Base-by-base conservation (phyloP, 805 yeast genomes). In the Saccharomyces kudriavzevii region DNA sequence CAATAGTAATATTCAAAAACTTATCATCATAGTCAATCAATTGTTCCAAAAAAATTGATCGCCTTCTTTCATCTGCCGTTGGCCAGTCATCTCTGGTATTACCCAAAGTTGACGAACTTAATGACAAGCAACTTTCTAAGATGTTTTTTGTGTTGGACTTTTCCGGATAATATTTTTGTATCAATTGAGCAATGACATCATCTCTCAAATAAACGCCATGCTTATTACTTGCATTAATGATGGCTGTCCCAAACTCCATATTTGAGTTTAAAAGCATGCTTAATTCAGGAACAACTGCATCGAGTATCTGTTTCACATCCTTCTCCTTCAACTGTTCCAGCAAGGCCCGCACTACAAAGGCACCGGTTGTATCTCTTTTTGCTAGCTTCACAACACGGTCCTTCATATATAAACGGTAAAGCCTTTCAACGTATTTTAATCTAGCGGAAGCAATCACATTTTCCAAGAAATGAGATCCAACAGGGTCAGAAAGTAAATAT, bases 381-480 rank as follows among this genome's bases (percentile, higher is more conserved):
- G 90, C 86, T 45, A 92, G 72, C 63, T 87, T 88, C 52, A 80
- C 73, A 5, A 91, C 72, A 56, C 96, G 77, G 29, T 84, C 87
- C 56, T 78, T 78, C 84, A 91, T 87, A 71, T 90, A 88, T 5
- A 79, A 67, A 45, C 71, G 72, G 72, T 82, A 89, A 48, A 92
- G 69, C 60, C 96, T 78, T 61, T 84, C 87, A 22, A 87, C 79
- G 64, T 81, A 83, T 58, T 82, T 85, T 57, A 79, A 71, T 58
- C 94, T 82, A 56, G 85, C 83, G 54, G 78, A 79, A 49, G 78
- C 80, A 50, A 91, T 74, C 10, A 83, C 78, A 20, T 84, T 78
- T 68, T 94, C 89, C 27, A 92, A 74, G 73, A 94, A 92, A 70
- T 90, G 97, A 1, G 96, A 86, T 0, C 98, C 99, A n/a, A 91